Evolutionary conservation across 2,329 filamentous ascomycete species (phyloP).

Genomic region (Lasiodiplodia hormozganensis): DNA sequence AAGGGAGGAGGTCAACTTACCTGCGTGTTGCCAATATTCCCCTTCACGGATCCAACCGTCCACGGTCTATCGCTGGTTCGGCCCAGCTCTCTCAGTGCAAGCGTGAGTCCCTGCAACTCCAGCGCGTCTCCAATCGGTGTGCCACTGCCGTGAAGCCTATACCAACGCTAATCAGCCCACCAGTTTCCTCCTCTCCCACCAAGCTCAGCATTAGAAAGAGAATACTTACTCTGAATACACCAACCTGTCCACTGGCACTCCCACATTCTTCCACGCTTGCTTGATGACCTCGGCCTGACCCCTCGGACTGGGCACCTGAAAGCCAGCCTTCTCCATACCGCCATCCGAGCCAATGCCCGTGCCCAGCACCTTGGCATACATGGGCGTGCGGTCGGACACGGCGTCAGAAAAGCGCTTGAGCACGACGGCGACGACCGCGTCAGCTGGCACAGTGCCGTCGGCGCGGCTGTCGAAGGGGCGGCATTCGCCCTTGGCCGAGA

Average conservation of each 20-base stretch:
- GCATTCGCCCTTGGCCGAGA: background rate
- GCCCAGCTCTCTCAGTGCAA: no score
- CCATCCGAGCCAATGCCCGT: background rate
- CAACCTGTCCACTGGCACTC: background rate
- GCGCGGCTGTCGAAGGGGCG: background rate
- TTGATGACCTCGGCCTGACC: background rate
- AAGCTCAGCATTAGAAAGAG: no score
- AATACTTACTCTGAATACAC: no score
- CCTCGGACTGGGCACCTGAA: background rate
- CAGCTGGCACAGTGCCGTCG: background rate
- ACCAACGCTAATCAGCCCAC: background rate
- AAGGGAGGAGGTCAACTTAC: no score
- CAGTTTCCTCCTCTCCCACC: no score
- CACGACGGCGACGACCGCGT: background rate
- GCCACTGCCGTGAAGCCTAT: background rate
- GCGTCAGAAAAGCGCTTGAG: constrained; percentile 48
- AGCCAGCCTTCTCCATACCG: background rate
- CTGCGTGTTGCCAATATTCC: no score
- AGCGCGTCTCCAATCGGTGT: background rate
- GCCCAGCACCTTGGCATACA: background rate
- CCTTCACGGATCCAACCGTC: no score
- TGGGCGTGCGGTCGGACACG: constrained; percentile 40
- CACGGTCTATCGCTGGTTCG: no score
- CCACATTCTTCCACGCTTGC: background rate
- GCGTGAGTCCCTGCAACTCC: background rate